These are phyloP conservation scores for Massospora cicadina DNA, from an alignment of 371 early-diverging fungal genomes.

Conservation along the genomic window DNA sequence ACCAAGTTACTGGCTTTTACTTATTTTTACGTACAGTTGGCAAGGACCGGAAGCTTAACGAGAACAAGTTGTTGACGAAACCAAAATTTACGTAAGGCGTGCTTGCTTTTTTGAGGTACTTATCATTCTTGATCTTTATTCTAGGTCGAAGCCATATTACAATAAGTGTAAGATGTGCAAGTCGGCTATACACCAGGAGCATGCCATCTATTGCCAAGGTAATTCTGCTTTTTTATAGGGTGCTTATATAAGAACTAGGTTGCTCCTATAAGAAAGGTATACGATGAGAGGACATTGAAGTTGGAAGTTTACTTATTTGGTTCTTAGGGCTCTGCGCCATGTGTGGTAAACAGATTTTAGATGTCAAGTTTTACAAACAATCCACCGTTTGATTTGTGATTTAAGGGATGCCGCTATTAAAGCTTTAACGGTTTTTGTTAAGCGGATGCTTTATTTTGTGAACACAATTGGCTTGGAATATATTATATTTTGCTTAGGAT, in stretches of 20 bases:
- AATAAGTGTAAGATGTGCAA: slow-evolving; percentile 45
- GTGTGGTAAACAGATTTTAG: slow-evolving; percentile 53
- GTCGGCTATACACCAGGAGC: slow-evolving; percentile 36
- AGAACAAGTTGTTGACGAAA: slow-evolving; percentile 46
- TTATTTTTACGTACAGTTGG: slow-evolving; percentile 11
- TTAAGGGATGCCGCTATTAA: not conserved
- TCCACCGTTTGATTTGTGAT: not conserved
- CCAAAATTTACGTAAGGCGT: slow-evolving; percentile 26
- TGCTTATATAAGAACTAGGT: slow-evolving; percentile 14
- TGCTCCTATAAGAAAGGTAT: slow-evolving; percentile 19
- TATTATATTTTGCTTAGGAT: not conserved
- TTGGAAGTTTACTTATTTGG: not conserved
- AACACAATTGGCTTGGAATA: not conserved
- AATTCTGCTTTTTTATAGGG: slow-evolving; percentile 12
- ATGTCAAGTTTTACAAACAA: slow-evolving; percentile 42
- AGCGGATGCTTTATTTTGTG: not conserved
- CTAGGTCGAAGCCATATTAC: slow-evolving; percentile 29
- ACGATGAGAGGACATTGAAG: not conserved
- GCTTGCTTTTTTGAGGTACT: not conserved
- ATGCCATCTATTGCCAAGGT: slow-evolving; percentile 50
- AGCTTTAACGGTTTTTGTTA: not conserved
- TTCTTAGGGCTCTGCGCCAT: slow-evolving; percentile 47
- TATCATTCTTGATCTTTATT: slow-evolving; percentile 7
- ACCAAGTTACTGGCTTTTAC: not conserved
- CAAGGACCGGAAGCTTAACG: slow-evolving; percentile 35